Evolutionary conservation across 495 filamentous ascomycete species (phyloP).

Genomic region (Penicillium samsonianum): DNA sequence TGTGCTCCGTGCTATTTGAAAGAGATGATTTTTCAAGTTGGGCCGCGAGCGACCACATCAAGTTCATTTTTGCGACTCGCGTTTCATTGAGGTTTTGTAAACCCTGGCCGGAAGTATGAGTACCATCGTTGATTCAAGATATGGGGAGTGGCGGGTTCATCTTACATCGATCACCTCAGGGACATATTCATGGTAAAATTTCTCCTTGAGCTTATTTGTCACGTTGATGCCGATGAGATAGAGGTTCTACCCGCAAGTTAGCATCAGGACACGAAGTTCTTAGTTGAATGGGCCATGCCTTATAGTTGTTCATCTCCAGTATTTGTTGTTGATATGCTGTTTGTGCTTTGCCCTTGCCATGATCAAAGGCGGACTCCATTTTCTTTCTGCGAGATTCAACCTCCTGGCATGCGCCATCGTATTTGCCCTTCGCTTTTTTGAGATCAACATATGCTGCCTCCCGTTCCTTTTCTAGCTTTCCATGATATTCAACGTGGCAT

Average conservation of each 20-base stretch:
- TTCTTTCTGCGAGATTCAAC: conserved; percentile 95
- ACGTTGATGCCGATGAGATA: conserved; percentile 95
- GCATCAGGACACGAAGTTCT: neutral
- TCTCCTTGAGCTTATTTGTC: conserved; percentile 94
- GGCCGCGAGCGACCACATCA: conserved; percentile 77
- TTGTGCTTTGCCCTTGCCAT: conserved; percentile 80
- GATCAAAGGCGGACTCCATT: conserved; percentile 84
- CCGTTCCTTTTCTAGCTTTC: conserved; percentile 84
- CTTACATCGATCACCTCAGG: conserved; percentile 89
- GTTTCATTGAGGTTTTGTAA: conserved; percentile 91
- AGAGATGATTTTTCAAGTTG: conserved; percentile 76
- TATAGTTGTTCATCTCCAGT: conserved; percentile 92
- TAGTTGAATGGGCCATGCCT: conserved; percentile 47
- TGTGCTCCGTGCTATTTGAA: conserved; percentile 65
- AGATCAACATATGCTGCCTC: conserved; percentile 81
- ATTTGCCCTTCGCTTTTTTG: conserved; percentile 88
- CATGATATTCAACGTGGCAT: conserved; percentile 83
- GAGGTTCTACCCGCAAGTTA: conserved; percentile 64
- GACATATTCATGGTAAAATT: conserved; percentile 95
- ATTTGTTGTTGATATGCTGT: conserved; percentile 86
- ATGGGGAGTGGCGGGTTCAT: conserved; percentile 12
- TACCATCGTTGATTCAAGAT: neutral
- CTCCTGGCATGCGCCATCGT: conserved; percentile 90
- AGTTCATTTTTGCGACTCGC: conserved; percentile 76
- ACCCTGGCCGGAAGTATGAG: conserved; percentile 46